Evolutionary conservation across 2,329 filamentous ascomycete genomes (phyloP).

Genomic region (Stachybotrys echinatus): DNA sequence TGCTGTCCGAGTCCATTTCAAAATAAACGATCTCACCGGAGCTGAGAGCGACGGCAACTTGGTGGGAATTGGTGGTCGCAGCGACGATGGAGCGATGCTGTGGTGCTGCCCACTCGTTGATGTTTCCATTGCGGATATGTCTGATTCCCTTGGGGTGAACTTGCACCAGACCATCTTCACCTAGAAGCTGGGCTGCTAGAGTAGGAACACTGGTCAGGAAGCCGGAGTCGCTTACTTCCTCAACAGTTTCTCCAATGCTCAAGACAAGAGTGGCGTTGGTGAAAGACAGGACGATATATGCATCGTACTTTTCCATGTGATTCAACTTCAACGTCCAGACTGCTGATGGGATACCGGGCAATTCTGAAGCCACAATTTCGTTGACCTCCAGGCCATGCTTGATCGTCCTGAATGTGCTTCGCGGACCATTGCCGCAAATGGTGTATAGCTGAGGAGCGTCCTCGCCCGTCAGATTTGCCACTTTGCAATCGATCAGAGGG

Average conservation of each 20-base stretch:
- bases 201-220: conserved; percentile 88
- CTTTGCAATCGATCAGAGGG: conserved; percentile 83
- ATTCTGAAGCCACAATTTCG: conserved; percentile 90
- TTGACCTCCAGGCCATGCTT: conserved; percentile 91
- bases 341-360: conserved; percentile 81
- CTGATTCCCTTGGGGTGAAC: conserved; percentile 95
- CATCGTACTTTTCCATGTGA: conserved; percentile 77
- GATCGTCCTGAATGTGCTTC: conserved; percentile 84
- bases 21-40: conserved; percentile 98
- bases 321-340: conserved; percentile 95
- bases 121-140: conserved; percentile 71
- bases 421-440: conserved; percentile 80
- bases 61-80: conserved; percentile 85
- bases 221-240: conserved; percentile 89
- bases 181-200: conserved; percentile 87
- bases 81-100: conserved; percentile 94
- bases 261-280: conserved; percentile 85
- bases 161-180: conserved; percentile 87
- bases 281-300: conserved; percentile 93
- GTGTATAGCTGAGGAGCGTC: conserved; percentile 97
- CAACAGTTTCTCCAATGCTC: conserved; percentile 93
- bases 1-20: conserved; percentile 90
- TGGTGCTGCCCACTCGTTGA: conserved; percentile 92
- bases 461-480: conserved; percentile 84
- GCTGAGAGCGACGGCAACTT: conserved; percentile 89